Base-by-base conservation (phyloP, 768 basidiomycete species). In the Collybiopsis luxurians region DNA sequence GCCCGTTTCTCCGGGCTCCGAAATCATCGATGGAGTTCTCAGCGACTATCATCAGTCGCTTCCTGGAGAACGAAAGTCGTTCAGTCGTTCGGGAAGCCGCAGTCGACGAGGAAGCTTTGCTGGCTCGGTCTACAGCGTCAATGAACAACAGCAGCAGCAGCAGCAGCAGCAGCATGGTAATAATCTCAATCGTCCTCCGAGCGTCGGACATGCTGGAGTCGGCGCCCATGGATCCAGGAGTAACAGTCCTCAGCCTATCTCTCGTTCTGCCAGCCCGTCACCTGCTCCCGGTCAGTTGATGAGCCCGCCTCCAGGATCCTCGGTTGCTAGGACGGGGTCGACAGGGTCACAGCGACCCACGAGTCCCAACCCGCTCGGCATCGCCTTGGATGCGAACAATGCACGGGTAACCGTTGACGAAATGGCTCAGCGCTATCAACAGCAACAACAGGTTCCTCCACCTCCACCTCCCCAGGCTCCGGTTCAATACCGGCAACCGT, bases 351-450 rank as follows among this genome's bases (percentile, higher is more conserved):
- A 53, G 39, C 81, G 88, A 0, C 78, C 86, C n/a, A 77, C 87
- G 13, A 91, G 87, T 56, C 88, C 88, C 28, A 92, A 89, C 57
- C 77, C 78, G n/a, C 79, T 92, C 3, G 93, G 95, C 2, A 95
- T 96, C 58, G 80, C 84, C 2, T 75, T 96, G 2, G 93, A 92
- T 60, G 85, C 87, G 0, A 82, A 76, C 57, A 47, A 55, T 39
- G 95, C 94, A 7, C 80, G 86, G 13, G 95, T 96, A 4, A 75
- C 87, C 34, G 84, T 88, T 59, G 95, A 96, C 69, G 79, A 82
- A 39, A 85, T 94, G 84, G 88, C 88, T 13, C 81, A 81, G 59
- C 75, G 70, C 53, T 83, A 80, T 61, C 77, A 78, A 53, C 72
- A 75, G 23, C 53, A 44, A 36, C 54, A 42, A 26, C 45, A 55